A percentile compares a stretch with the other conserved stretches of the same genome.
phyloP scores from a whole-genome alignment of 192 early-diverging fungal species.

The Rhizoclosmatium globosum region DNA sequence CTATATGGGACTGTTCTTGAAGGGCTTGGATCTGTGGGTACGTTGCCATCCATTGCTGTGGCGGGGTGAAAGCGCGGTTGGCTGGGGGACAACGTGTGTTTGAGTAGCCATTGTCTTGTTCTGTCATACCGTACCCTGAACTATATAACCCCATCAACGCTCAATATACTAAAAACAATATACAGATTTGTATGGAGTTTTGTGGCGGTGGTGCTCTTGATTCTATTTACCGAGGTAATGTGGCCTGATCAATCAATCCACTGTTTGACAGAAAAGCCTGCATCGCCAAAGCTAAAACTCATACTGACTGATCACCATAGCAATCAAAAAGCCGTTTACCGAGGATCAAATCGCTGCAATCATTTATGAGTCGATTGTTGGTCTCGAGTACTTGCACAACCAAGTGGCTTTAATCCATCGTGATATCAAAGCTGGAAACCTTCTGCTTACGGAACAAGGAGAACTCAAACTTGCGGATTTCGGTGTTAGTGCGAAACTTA shows the following conservation, averaged over 20 bases:
- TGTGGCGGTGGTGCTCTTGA: slow-evolving; percentile 68
- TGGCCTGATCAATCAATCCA: not conserved
- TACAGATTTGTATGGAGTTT: slow-evolving; percentile 71
- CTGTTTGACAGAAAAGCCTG: not conserved
- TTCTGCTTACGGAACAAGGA: slow-evolving; percentile 63
- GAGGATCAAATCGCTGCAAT: slow-evolving; percentile 66
- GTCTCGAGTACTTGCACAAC: slow-evolving; percentile 67
- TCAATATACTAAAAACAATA: too few relatives aligned
- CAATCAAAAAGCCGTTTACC: slow-evolving; percentile 61
- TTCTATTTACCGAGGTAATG: slow-evolving; percentile 64
- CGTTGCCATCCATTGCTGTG: slow-evolving; percentile 1
- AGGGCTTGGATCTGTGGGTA: slow-evolving; percentile 72
- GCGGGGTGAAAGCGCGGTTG: not conserved
- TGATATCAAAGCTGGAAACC: slow-evolving; percentile 72
- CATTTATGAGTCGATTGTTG: slow-evolving; percentile 66
- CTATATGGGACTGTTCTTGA: slow-evolving; percentile 68
- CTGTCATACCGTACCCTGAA: not conserved
- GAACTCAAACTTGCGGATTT: slow-evolving; percentile 70
- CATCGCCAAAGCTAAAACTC: not conserved
- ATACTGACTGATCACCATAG: slow-evolving; percentile 29
- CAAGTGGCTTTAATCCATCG: slow-evolving; percentile 64
- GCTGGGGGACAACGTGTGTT: not conserved
- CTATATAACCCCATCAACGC: not conserved
- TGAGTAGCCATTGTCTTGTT: not conserved
- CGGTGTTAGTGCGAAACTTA: slow-evolving; percentile 69